Base-by-base conservation (phyloP, 108 stramenopile genomes). In the Mayamaea pseudoterrestris region DNA sequence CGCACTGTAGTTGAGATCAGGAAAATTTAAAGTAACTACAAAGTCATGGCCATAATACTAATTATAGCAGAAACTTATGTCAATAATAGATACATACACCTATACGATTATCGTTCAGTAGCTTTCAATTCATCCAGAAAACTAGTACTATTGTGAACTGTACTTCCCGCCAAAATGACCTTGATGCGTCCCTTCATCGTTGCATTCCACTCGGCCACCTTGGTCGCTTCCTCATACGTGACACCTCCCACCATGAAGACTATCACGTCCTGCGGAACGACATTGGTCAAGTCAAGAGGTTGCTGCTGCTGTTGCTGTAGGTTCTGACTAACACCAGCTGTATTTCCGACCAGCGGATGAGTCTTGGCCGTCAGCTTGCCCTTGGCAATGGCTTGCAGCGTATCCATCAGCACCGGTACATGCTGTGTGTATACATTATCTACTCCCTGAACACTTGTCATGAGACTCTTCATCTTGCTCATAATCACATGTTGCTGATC, bases 341-440 rank as follows among this genome's bases (percentile, higher is more conserved):
- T 22, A 28, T 12, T 32, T 8, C 52, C 12, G 8, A 34, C 32
- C 52, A 65, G 51, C 5, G 98, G 96, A 60, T 93, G 92, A 2
- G 72, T 76, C 18, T 76, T 57, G 20, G 62, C 68, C 42, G 70
- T 60, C 3, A 99, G 60, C 55, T 95, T 96, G 11, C 96, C 96
- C 61, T 75, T 94, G 14, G 62, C 61, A 21, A 79, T 61, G 5
- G 73, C 53, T 35, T 93, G 77, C 18, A 98, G 51, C 1, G 90
- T 95, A 23, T 90, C 86, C 80, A 85, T 82, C 41, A 98, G 55
- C 3, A 96, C 55, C 20, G 97, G 95, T 6, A 86, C 78, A 53
- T 99, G 99, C 65, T 99, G 97, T 1, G 96, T 71, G 66, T 97
- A 97, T 3, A 98, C 97, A 55, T 98, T 98, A 37, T 82, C 70